phyloP scores from a whole-genome alignment of 192 early-diverging fungal species.

The Umbelopsis vinacea region DNA sequence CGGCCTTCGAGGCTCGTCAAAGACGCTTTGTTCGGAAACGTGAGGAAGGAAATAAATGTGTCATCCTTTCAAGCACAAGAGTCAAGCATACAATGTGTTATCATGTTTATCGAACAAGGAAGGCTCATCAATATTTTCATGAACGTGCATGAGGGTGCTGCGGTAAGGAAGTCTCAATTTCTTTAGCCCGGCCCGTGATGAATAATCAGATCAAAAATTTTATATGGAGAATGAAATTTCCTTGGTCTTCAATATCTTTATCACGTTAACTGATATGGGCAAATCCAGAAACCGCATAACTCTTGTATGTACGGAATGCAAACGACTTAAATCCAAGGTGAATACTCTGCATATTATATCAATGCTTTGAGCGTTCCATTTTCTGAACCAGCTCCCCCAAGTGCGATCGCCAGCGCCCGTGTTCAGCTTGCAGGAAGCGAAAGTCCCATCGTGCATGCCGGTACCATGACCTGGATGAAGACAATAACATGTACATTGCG shows the following conservation, averaged over 20 bases:
- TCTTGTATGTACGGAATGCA: constrained; percentile 6
- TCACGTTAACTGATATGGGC: neutral
- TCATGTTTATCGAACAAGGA: no score
- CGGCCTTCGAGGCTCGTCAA: no score
- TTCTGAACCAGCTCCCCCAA: neutral
- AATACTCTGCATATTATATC: neutral
- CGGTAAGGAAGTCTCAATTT: no score
- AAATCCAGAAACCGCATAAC: constrained; percentile 5
- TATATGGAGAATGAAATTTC: neutral
- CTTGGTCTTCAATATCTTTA: no score
- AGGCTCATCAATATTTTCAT: no score
- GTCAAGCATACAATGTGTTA: no score
- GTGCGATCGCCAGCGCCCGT: constrained; percentile 14
- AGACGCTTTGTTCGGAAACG: no score
- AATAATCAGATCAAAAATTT: neutral
- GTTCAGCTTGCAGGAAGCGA: constrained; percentile 11
- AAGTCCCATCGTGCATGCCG: neutral
- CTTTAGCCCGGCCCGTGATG: neutral
- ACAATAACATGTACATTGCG: no score
- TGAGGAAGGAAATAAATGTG: no score
- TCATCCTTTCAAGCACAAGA: no score
- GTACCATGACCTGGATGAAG: neutral
- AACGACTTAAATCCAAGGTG: constrained; percentile 12
- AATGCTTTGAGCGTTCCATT: neutral
- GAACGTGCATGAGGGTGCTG: no score